A percentile compares a stretch with the other conserved stretches of the same genome.
These are phyloP conservation scores for Candida mattraensis DNA, from an alignment of 805 yeast species.

Conservation along the genomic window DNA sequence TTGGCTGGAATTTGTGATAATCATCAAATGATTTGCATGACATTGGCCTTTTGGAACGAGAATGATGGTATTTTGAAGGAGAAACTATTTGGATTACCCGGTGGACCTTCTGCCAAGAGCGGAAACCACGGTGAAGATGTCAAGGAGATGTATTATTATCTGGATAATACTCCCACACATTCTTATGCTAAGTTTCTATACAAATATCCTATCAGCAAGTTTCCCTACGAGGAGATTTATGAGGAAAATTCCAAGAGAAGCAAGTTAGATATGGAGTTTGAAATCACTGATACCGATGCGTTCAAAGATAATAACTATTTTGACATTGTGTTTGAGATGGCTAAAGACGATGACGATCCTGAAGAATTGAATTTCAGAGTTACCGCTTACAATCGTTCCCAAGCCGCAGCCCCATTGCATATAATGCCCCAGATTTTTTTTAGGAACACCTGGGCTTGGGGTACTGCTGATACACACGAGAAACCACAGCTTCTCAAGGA, in stretches of 20 bases:
- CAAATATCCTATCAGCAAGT: slow-evolving; percentile 86
- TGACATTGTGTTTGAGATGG: slow-evolving; percentile 88
- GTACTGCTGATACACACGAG: slow-evolving; percentile 43
- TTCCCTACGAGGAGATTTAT: slow-evolving; percentile 76
- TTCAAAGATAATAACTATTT: slow-evolving; percentile 75
- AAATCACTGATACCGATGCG: slow-evolving; percentile 76
- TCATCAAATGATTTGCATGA: slow-evolving; percentile 71
- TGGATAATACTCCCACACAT: slow-evolving; percentile 92
- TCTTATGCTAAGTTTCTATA: slow-evolving; percentile 88
- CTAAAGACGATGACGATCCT: slow-evolving; percentile 77
- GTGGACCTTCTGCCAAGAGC: slow-evolving; percentile 65
- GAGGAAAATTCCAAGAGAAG: slow-evolving; percentile 64
- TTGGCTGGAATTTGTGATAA: slow-evolving; percentile 86
- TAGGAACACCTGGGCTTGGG: slow-evolving; percentile 96
- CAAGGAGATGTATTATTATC: slow-evolving; percentile 78
- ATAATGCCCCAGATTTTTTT: slow-evolving; percentile 80
- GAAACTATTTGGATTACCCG: slow-evolving; percentile 74
- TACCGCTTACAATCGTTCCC: slow-evolving; percentile 84
- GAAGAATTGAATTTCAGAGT: slow-evolving; percentile 80
- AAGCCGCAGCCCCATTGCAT: slow-evolving; percentile 84
- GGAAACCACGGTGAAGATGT: slow-evolving; percentile 98
- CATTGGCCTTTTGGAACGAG: slow-evolving; percentile 92
- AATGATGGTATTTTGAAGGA: slow-evolving; percentile 83
- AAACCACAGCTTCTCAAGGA: slow-evolving; percentile 50
- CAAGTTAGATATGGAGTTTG: slow-evolving; percentile 73